These are phyloP conservation scores for Populus tremula DNA, from an alignment of 345 rosid genomes.

Conservation along the genomic window DNA sequence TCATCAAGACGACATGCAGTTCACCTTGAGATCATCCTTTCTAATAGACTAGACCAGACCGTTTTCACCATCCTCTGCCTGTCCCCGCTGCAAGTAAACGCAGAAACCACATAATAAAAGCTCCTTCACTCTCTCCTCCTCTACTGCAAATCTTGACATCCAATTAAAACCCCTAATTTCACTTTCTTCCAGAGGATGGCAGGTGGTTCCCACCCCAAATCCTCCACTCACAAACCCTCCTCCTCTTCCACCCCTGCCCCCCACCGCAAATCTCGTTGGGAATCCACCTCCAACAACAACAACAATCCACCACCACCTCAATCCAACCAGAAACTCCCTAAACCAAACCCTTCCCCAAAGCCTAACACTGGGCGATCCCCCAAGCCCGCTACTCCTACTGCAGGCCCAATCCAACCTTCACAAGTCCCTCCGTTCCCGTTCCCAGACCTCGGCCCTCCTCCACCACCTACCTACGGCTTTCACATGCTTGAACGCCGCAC, in stretches of 20 bases:
- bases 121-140: not conserved
- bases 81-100: not conserved
- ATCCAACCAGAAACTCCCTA: constrained; percentile 13
- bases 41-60: not conserved
- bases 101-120: not conserved
- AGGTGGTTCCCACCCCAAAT: constrained; percentile 45
- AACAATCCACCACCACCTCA: constrained; percentile 21
- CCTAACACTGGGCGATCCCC: constrained; percentile 38
- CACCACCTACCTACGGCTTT: constrained; percentile 79
- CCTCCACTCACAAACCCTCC: constrained; percentile 38
- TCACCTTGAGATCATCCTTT: not conserved
- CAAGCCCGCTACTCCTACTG: not conserved
- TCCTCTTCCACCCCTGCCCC: constrained; percentile 32
- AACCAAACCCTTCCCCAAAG: constrained; percentile 44
- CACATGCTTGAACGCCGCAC: constrained; percentile 95
- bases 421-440: constrained; percentile 33
- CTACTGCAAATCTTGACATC: not conserved
- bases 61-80: not conserved
- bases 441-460: constrained; percentile 70
- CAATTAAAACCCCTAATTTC: not conserved
- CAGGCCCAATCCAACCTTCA: constrained; percentile 15
- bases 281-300: constrained; percentile 21
- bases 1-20: not conserved
- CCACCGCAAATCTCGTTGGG: constrained; percentile 68
- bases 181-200: constrained; percentile 39